Conservation (phyloP, 805 yeast genomes). For the Brettanomyces nanus region DNA sequence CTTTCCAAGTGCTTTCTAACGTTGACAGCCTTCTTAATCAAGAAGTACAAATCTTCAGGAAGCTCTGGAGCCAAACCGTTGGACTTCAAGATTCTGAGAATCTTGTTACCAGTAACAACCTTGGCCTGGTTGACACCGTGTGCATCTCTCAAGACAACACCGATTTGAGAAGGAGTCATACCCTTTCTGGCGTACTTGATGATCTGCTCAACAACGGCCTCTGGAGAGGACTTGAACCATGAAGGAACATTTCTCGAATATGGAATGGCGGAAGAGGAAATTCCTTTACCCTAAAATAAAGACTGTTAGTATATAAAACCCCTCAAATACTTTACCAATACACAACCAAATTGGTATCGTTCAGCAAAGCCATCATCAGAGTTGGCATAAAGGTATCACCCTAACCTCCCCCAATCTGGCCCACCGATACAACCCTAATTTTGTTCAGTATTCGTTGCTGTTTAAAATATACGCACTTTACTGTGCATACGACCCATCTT, state of each 20-base stretch:
- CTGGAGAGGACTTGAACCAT: slow-evolving; percentile 98
- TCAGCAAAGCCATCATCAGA: slow-evolving; percentile 25
- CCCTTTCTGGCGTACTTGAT: slow-evolving; percentile 99
- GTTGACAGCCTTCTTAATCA: slow-evolving; percentile 98
- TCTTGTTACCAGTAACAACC: slow-evolving; percentile 98
- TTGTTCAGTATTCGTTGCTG: slow-evolving; percentile 17
- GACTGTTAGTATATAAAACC: slow-evolving; percentile 26
- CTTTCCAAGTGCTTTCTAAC: slow-evolving; percentile 99
- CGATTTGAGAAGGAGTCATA: slow-evolving; percentile 98
- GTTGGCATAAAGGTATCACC: not conserved
- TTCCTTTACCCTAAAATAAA: slow-evolving; percentile 85
- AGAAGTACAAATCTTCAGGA: slow-evolving; percentile 99
- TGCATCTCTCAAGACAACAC: slow-evolving; percentile 99
- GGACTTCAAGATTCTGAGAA: slow-evolving; percentile 97
- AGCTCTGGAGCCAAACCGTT: slow-evolving; percentile 99
- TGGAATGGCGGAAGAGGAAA: slow-evolving; percentile 97
- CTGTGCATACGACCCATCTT: slow-evolving; percentile 99
- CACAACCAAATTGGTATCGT: slow-evolving; percentile 38
- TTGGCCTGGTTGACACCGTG: slow-evolving; percentile 99
- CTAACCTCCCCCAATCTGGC: slow-evolving; percentile 5
- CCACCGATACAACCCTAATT: slow-evolving; percentile 28
- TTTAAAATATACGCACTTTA: slow-evolving; percentile 58
- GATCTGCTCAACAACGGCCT: slow-evolving; percentile 95
- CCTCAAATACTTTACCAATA: slow-evolving; percentile 22
- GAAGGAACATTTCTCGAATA: slow-evolving; percentile 98